Evolutionary conservation across 2,329 filamentous ascomycete genomes (phyloP).

Genomic region (Aspergillus sp.): DNA sequence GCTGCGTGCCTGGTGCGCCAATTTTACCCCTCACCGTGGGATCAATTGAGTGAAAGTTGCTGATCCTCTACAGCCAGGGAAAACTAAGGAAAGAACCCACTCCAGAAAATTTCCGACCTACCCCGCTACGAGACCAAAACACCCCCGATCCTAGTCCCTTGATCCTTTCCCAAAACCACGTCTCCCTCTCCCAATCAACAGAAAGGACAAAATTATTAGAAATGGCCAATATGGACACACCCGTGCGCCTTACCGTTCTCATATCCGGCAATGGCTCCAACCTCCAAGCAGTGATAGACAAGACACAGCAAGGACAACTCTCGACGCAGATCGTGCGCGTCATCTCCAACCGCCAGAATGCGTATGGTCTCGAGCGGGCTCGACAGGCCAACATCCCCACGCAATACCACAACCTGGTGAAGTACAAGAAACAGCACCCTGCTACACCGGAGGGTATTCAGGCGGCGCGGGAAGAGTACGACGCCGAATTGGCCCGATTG

Average conservation of each 20-base stretch:
- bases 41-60: background rate
- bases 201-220: background rate
- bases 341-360: conserved; percentile 65
- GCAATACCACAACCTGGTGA: conserved; percentile 78
- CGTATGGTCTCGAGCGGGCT: conserved; percentile 65
- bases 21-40: background rate
- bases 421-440: conserved; percentile 70
- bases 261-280: conserved; percentile 76
- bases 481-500: conserved; percentile 70
- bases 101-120: background rate
- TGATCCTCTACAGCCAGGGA: background rate
- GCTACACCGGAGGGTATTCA: conserved; percentile 52
- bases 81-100: background rate
- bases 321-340: conserved; percentile 62
- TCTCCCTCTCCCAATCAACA: too few species aligned
- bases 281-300: conserved; percentile 74
- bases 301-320: conserved; percentile 51
- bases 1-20: background rate
- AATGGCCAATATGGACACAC: conserved; percentile 28
- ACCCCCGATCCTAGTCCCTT: background rate
- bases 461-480: conserved; percentile 66
- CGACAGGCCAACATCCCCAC: conserved; percentile 65
- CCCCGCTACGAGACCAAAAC: conserved; percentile 1
- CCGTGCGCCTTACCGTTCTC: conserved; percentile 63
- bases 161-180: too few species aligned